A percentile compares a stretch with the other conserved stretches of the same genome.
Conservation (phyloP, 2,329 filamentous ascomycete species). For the Hypomyces rosellus region DNA sequence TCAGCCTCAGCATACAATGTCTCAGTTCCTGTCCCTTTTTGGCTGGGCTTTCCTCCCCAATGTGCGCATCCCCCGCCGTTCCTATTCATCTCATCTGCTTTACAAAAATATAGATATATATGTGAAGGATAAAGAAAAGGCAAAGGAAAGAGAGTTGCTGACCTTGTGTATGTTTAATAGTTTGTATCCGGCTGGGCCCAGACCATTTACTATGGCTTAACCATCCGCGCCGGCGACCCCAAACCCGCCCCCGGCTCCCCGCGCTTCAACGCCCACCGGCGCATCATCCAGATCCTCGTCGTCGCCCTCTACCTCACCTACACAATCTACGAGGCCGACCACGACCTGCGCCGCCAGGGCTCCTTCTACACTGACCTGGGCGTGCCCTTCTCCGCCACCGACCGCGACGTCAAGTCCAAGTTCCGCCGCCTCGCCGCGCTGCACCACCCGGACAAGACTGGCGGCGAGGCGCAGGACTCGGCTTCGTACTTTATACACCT, state of each 20-base stretch:
- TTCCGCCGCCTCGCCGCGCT: constrained; percentile 70
- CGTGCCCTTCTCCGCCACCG: constrained; percentile 60
- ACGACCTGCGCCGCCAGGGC: constrained; percentile 62
- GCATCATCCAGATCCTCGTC: constrained; percentile 76
- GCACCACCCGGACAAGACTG: constrained; percentile 80
- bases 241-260: constrained; percentile 65
- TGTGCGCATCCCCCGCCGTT: neutral
- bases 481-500: constrained; percentile 67
- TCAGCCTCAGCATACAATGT: constrained; percentile 32
- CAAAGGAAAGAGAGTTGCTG: no score
- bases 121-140: neutral
- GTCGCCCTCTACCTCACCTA: constrained; percentile 80
- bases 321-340: constrained; percentile 88
- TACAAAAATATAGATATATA: constrained; percentile 4
- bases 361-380: constrained; percentile 77
- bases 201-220: constrained; percentile 76
- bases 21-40: constrained; percentile 45
- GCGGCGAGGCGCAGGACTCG: constrained; percentile 26
- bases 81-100: neutral
- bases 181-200: constrained; percentile 74
- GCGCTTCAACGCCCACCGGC: constrained; percentile 66
- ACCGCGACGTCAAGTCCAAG: constrained; percentile 72
- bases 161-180: constrained; percentile 41
- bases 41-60: constrained; percentile 44
- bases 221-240: constrained; percentile 82